A percentile compares a stretch with the other conserved stretches of the same genome.
Conservation (phyloP, 2,329 filamentous ascomycete genomes). For the Apiospora saccharicola region DNA sequence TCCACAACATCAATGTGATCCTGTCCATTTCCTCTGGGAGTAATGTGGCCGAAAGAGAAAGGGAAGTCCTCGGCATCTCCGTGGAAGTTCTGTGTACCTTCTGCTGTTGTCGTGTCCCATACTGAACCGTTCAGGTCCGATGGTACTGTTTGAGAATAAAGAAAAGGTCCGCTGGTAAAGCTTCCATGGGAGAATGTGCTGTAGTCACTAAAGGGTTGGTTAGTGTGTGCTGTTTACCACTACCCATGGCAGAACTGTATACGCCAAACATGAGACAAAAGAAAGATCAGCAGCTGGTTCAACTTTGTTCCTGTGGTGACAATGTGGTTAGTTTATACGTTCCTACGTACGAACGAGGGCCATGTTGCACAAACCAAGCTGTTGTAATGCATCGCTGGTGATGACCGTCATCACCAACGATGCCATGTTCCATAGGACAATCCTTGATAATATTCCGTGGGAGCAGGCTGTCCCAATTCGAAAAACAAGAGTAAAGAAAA, state of each 20-base stretch:
- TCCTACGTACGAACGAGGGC: conserved; percentile 29
- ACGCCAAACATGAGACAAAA: conserved; percentile 43
- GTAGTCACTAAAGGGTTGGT: conserved; percentile 61
- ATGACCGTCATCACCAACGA: background rate
- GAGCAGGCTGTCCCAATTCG: background rate
- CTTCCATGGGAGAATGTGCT: conserved; percentile 60
- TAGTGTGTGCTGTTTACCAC: conserved; percentile 65
- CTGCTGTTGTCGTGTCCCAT: conserved; percentile 64
- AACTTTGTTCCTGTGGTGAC: conserved; percentile 64
- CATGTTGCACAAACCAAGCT: conserved; percentile 24
- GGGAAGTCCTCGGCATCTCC: conserved; percentile 64
- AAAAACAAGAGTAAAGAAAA: background rate
- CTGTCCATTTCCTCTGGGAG: conserved; percentile 56
- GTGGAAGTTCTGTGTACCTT: conserved; percentile 67
- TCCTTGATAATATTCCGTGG: background rate
- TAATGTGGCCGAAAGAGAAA: conserved; percentile 62
- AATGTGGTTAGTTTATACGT: conserved; percentile 38
- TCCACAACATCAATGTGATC: conserved; percentile 56
- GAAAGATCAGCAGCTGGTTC: conserved; percentile 50
- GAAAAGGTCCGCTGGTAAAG: conserved; percentile 61
- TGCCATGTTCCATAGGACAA: background rate
- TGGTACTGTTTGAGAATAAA: conserved; percentile 67
- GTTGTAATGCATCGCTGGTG: background rate
- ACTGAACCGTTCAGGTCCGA: conserved; percentile 62
- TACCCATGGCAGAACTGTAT: conserved; percentile 41